Percentiles rank a stretch among this genome's conserved stretches.
These are phyloP conservation scores for Xanthoconium stramineum DNA, from an alignment of 768 basidiomycete genomes.

Conservation along the genomic window DNA sequence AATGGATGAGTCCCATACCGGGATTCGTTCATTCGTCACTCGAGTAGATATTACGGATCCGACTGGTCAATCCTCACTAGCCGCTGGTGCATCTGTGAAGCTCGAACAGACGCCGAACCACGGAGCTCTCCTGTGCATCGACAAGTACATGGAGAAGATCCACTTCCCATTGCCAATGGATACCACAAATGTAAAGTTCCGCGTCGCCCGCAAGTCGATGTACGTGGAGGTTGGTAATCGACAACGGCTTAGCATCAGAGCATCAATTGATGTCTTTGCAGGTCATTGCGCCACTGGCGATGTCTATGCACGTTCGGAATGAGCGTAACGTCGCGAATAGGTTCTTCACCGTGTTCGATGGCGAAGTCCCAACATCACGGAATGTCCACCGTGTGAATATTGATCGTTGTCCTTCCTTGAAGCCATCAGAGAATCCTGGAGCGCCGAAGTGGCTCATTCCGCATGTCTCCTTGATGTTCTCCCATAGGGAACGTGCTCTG, in stretches of 20 bases:
- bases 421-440: slow-evolving; percentile 9
- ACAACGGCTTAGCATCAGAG: neutral
- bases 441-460: slow-evolving; percentile 31
- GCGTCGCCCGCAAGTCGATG: slow-evolving; percentile 52
- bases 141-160: slow-evolving; percentile 25
- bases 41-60: slow-evolving; percentile 25
- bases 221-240: slow-evolving; percentile 39
- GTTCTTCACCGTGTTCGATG: slow-evolving; percentile 27
- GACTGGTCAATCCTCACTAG: slow-evolving; percentile 14
- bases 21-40: slow-evolving; percentile 16
- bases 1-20: slow-evolving; percentile 14
- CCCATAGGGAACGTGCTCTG: slow-evolving; percentile 27
- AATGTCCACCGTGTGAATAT: slow-evolving; percentile 41
- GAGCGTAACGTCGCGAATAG: slow-evolving; percentile 19
- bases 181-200: slow-evolving; percentile 34
- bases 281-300: slow-evolving; percentile 21
- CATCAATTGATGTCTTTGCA: neutral
- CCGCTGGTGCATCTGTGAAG: slow-evolving; percentile 17
- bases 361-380: slow-evolving; percentile 24
- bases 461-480: slow-evolving; percentile 33
- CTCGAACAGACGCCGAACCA: slow-evolving; percentile 7
- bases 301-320: slow-evolving; percentile 16
- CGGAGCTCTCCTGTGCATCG: slow-evolving; percentile 9
- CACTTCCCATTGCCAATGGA: slow-evolving; percentile 45
- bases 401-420: slow-evolving; percentile 32